Evolutionary conservation across 140 eudicot species (phyloP), one percentile per base, ranked within the genome.

Genomic region (Erigeron philadelphicus): DNA sequence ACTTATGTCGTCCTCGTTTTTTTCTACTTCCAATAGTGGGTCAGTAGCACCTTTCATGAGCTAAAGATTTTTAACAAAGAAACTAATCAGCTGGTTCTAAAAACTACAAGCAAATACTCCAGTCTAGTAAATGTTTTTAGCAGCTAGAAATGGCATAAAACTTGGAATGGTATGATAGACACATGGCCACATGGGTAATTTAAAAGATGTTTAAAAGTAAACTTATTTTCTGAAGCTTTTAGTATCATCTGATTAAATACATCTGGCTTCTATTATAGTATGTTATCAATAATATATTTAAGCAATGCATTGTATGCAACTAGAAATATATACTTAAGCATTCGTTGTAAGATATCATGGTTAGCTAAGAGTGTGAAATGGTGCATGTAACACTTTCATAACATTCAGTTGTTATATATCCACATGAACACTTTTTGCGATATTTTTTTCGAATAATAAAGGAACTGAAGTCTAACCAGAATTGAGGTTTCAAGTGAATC

Each of bases 401-500:
- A 66, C 53, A 46, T 75, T 15, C 45, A 35, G 43, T 62, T 38
- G 19, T 13, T 71, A 61, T 38, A 42, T 6, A 15, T 64, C 54
- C 52, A 13, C 54, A 73, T 53, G 3, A 60, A 75, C 61, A 59
- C 49, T 48, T 44, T 44, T 7, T 50, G 21, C 43, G 9, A 53
- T 7, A n/a, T 69, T 76, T 40, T 45, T 44, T 53, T 76, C 62
- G 1, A 64, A 55, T 40, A 10, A 64, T n/a, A 64, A 64, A 5
- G 17, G 54, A 38, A 71, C 60, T 45, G 0, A 45, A 73, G 40
- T 56, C 90, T 84, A 68, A 87, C 95, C 85, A 9, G 63, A 42
- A 18, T 52, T 67, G 72, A 56, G 55, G 64, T 78, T 75, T 57
- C 81, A 66, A 35, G 43, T 56, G 59, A 68, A 62, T 70, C 75